Evolutionary conservation across 1,284 basidiomycete species (phyloP), one percentile per base, ranked within the genome.

Genomic region (Boletus mariae): DNA sequence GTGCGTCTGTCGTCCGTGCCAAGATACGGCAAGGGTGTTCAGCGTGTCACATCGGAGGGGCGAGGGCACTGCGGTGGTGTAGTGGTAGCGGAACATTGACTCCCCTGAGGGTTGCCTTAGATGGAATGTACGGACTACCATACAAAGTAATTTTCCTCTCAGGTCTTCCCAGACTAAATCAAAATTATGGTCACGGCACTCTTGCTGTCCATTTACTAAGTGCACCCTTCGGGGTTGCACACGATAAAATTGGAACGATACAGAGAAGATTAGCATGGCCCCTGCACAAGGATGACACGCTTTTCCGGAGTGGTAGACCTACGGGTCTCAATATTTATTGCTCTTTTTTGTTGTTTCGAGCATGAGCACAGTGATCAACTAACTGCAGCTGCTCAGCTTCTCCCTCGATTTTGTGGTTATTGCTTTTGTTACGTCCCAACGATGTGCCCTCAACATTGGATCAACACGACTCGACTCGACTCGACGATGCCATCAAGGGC

Each of bases 1-100:
- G 88, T 60, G 85, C 89, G 45, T 84, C 89, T 6, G 80, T 86
- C 63, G 77, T 92, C 26, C 78, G 85, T 29, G 77, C 84, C 28
- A 79, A 77, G 55, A 73, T 92, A 5, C 74, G 73, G 42, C 73
- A 83, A 37, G 83, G 85, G 2, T 94, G 91, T 68, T 90, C 91
- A 2, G 84, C 90, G 0, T 93, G 91, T 71, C 75, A 80, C 20
- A 20, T 62, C 76, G 77, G 62, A 76, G 72, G 54, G 75, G 75
- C 41, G 81, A 85, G 60, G 83, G 80, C 10, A 58, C 70, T 20
- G 20, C 20, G 55, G 52, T 76, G 49, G 72, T 71, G 52, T 79
- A 49, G 49, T 2, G 9, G 40, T 49, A 45, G 44, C 9, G 23
- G 20, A 6, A 20, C 17, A 40, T n/a, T 40, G n/a, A 1, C 17